phyloP scores from a whole-genome alignment of 2,329 filamentous ascomycete species.

The Parascedosporium putredinis region DNA sequence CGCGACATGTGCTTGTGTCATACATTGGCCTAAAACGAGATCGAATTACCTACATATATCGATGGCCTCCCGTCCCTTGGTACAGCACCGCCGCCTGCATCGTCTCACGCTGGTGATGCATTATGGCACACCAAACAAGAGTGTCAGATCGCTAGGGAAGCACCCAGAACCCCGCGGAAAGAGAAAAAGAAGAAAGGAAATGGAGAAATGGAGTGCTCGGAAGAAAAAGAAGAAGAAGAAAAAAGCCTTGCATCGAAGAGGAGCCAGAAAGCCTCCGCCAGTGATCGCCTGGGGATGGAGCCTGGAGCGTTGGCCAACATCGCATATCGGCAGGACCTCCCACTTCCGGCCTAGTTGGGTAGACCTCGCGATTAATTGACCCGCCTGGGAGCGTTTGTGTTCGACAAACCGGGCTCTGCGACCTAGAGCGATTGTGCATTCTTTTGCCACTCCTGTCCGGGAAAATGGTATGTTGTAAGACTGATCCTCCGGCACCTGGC shows the following conservation, averaged over 20 bases:
- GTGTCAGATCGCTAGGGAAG: not conserved
- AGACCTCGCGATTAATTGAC: not conserved
- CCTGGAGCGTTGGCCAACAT: not conserved
- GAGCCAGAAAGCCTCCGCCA: not conserved
- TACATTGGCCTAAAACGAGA: not conserved
- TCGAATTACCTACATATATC: not conserved
- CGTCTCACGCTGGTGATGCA: not conserved
- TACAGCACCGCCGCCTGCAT: not conserved
- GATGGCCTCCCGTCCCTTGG: too few relatives aligned
- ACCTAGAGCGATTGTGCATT: not conserved
- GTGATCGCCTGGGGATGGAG: not conserved
- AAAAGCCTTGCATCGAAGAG: not conserved
- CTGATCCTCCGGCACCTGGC: not conserved
- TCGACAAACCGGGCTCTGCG: not conserved
- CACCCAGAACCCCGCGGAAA: not conserved
- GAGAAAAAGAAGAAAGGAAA: not conserved
- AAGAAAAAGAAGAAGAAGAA: not conserved
- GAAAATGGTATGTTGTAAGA: constrained; percentile 1
- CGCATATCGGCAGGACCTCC: constrained; percentile 6
- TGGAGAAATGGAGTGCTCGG: not conserved
- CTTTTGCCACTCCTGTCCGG: not conserved
- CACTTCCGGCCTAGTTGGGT: not conserved
- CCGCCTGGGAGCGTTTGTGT: not conserved
- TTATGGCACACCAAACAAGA: not conserved
- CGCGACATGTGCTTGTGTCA: not conserved